phyloP scores from a whole-genome alignment of 129 eudicot genomes.

The Saussurea involucrata region DNA sequence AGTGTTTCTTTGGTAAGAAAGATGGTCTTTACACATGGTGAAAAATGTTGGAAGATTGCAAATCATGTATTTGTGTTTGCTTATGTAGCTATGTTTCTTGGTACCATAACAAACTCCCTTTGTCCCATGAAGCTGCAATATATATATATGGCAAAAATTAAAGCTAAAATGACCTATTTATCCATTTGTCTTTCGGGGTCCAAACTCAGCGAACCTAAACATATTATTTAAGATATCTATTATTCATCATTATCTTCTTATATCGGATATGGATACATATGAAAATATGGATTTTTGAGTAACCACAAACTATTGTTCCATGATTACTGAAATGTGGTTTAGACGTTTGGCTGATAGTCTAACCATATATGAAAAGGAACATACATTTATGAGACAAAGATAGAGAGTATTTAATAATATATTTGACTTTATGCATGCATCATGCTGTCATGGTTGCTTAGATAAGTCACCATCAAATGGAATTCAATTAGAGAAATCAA shows the following conservation, averaged over 20 bases:
- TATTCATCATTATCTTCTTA: background rate
- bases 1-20: constrained; percentile 5
- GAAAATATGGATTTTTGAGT: background rate
- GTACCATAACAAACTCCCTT: background rate
- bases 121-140: background rate
- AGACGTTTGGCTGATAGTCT: background rate
- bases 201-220: background rate
- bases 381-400: constrained; percentile 1
- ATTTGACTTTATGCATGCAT: constrained; percentile 19
- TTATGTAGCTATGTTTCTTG: background rate
- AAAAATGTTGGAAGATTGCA: background rate
- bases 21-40: background rate
- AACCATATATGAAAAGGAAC: background rate
- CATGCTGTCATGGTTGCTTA: constrained; percentile 13
- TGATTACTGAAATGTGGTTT: background rate
- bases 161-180: background rate
- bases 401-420: background rate
- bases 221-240: background rate
- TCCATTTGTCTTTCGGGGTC: background rate
- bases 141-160: background rate
- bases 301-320: background rate
- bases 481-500: constrained; percentile 10
- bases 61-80: background rate
- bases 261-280: background rate
- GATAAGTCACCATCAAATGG: constrained; percentile 19